These are phyloP conservation scores for Solanum paucissectum DNA, from an alignment of 257 asterid genomes.

Conservation along the genomic window DNA sequence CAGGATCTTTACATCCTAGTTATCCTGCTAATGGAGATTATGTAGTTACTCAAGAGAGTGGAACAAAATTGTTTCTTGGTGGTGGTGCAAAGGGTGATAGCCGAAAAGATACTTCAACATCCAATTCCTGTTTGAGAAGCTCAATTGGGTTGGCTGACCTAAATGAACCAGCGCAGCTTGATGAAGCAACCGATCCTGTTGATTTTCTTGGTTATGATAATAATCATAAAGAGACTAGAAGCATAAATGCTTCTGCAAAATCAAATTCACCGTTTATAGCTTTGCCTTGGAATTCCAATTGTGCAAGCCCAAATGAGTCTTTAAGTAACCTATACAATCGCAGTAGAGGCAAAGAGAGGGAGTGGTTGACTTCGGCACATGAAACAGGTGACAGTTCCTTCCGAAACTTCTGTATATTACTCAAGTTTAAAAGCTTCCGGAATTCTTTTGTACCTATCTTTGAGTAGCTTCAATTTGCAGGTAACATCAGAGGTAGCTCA, in stretches of 20 bases:
- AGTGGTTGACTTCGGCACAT: constrained; percentile 29
- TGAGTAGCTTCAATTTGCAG: constrained; percentile 28
- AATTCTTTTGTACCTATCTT: neutral
- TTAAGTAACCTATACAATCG: constrained; percentile 20
- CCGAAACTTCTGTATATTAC: neutral
- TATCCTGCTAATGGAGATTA: constrained; percentile 21
- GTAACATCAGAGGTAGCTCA: constrained; percentile 31
- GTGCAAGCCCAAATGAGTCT: constrained; percentile 13
- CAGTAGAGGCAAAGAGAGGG: constrained; percentile 37
- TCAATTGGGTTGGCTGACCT: constrained; percentile 58
- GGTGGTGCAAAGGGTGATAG: constrained; percentile 13
- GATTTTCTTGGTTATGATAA: constrained; percentile 34
- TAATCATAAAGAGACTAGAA: constrained; percentile 28
- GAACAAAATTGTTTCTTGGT: constrained; percentile 11
- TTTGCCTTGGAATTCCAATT: constrained; percentile 13
- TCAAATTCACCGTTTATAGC: constrained; percentile 26
- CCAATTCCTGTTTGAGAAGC: constrained; percentile 33
- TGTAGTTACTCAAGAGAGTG: constrained; percentile 14
- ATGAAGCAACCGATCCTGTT: constrained; percentile 41
- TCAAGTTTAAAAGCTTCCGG: neutral
- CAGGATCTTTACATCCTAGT: constrained; percentile 14
- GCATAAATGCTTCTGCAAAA: constrained; percentile 22
- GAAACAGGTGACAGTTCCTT: constrained; percentile 46
- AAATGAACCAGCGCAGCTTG: constrained; percentile 60
- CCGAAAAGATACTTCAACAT: constrained; percentile 25